These are phyloP conservation scores for Coix lacrymajobi DNA, from an alignment of 176 grass and related monocot genomes.

Conservation along the genomic window DNA sequence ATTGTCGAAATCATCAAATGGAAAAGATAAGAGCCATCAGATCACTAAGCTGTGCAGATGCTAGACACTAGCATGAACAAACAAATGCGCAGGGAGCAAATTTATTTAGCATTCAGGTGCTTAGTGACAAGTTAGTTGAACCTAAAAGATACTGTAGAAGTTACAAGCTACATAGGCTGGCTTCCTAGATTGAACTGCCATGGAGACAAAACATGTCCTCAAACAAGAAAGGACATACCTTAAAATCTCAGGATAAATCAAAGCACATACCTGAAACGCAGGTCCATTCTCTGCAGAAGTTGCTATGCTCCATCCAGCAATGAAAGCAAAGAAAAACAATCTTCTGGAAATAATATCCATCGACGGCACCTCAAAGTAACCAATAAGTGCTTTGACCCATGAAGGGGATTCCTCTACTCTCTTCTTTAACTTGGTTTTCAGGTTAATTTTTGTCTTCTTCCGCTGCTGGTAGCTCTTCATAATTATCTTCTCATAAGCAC, in stretches of 20 bases:
- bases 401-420: constrained; percentile 73
- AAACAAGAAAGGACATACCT: constrained; percentile 9
- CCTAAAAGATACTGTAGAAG: neutral
- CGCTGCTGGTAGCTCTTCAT: constrained; percentile 84
- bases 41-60: neutral
- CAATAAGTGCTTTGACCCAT: constrained; percentile 72
- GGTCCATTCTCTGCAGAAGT: constrained; percentile 83
- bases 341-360: constrained; percentile 71
- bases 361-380: constrained; percentile 71
- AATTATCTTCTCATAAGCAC: constrained; percentile 92
- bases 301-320: constrained; percentile 90
- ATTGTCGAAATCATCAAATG: neutral
- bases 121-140: neutral
- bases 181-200: neutral
- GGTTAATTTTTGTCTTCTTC: constrained; percentile 83
- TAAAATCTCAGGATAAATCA: neutral
- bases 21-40: neutral
- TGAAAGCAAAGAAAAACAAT: constrained; percentile 90
- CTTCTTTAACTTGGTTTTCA: constrained; percentile 77
- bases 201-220: neutral
- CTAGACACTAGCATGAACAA: neutral
- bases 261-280: constrained; percentile 82
- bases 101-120: neutral
- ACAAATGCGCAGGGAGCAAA: neutral
- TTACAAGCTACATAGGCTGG: neutral